These are phyloP conservation scores for Tricharina praecox DNA, from an alignment of 495 filamentous ascomycete species.

Conservation along the genomic window DNA sequence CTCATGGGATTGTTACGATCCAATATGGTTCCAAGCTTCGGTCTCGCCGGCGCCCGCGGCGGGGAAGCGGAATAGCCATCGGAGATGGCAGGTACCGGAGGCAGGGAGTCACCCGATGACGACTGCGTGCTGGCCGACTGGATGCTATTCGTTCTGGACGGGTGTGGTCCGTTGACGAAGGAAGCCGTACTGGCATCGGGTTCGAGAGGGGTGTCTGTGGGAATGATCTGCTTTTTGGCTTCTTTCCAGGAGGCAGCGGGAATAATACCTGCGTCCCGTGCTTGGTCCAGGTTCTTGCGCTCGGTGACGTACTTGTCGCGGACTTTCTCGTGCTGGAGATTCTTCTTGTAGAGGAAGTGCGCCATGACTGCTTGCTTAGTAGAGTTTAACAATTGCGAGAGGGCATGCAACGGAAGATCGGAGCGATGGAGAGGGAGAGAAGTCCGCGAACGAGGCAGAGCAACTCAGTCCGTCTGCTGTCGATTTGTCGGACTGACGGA, in stretches of 20 bases:
- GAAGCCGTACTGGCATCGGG: neutral
- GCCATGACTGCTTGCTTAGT: no score
- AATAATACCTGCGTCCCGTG: conserved; percentile 11
- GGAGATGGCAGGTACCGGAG: neutral
- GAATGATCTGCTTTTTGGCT: conserved; percentile 15
- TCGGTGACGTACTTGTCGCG: conserved; percentile 19
- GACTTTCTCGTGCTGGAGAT: conserved; percentile 14
- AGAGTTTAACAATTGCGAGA: no score
- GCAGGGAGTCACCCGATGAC: neutral
- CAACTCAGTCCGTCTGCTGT: no score
- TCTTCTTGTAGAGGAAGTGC: conserved; percentile 23
- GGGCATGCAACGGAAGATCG: no score
- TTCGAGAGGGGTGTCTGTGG: neutral
- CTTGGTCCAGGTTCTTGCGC: conserved; percentile 11
- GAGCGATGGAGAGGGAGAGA: no score
- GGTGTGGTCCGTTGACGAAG: no score
- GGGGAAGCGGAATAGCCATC: neutral
- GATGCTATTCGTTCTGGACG: conserved; percentile 3
- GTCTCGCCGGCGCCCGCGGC: conserved; percentile 2
- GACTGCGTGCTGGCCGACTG: neutral
- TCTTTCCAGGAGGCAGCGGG: conserved; percentile 12
- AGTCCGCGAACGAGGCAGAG: no score
- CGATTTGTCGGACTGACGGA: no score
- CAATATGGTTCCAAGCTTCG: conserved; percentile 17
- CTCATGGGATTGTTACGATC: conserved; percentile 17